Evolutionary conservation across 139 green algal species (phyloP), one percentile per base, ranked within the genome.

Genomic region (Volvox africanus): DNA sequence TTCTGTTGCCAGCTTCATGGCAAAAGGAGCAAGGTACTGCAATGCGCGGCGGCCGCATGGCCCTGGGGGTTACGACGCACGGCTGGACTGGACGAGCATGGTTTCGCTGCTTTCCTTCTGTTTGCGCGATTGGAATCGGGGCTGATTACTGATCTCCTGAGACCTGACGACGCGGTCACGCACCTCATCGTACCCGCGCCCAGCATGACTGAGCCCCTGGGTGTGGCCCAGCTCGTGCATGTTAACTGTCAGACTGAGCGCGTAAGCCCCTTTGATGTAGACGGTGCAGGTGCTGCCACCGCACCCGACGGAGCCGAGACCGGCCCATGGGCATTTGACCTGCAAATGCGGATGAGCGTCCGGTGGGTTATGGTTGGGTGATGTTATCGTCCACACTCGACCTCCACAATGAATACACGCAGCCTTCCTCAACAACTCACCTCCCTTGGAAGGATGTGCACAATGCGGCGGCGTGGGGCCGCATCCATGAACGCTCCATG

Each of bases 201-300:
- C 87, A 14, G 87, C 76, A 75, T 91, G 87, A 61, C 87, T 91
- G 33, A 91, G 87, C 14, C 87, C 87, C 61, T 79, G 61, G 33
- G 87, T 91, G 87, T 91, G 87, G 76, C 87, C 33, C 61, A 91
- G 61, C 87, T 91, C 87, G 87, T 91, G 87, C 61, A 91, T 80
- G 61, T 75, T 32, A 17, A 91, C 61, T 33, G 24, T 33, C 19
- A 86, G 61, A 61, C 50, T 71, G 2, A 0, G 28, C 5, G 76
- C 76, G 22, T 79, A 80, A 2, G 1, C 18, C 19, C 87, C 87
- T 75, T 91, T 86, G 76, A 91, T 91, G 87, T 86, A 91, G 5
- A 86, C 87, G 0, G 35, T 24, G 61, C 87, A 91, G 32, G 16
- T 55, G 22, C 3, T 20, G 61, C 87, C 76, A 26, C 87, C 77